phyloP scores from a whole-genome alignment of 2,329 filamentous ascomycete species.

The Calonectria leucothoes region DNA sequence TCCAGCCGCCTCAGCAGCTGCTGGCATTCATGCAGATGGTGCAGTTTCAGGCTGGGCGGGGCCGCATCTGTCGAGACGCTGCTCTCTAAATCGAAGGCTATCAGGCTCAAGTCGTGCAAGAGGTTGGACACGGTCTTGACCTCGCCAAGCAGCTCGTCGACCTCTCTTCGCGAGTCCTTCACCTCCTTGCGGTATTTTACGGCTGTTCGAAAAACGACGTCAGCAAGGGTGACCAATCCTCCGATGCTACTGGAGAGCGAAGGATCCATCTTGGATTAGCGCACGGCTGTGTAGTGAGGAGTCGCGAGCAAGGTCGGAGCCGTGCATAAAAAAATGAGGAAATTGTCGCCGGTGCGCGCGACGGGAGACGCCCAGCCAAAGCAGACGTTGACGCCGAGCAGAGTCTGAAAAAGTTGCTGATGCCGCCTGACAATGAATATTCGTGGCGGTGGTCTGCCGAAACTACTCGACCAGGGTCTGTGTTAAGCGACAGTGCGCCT shows the following conservation, averaged over 20 bases:
- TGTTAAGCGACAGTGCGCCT: too few relatives aligned
- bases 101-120: not conserved
- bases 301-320: too few relatives aligned
- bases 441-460: too few relatives aligned
- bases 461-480: too few relatives aligned
- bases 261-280: too few relatives aligned
- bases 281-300: too few relatives aligned
- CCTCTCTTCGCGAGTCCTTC: conserved; percentile 3
- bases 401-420: too few relatives aligned
- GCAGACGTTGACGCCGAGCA: too few relatives aligned
- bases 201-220: conserved; percentile 15
- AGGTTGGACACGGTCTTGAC: conserved; percentile 3
- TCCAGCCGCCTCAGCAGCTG: conserved; percentile 7
- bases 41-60: not conserved
- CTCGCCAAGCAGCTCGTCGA: not conserved
- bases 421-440: too few relatives aligned
- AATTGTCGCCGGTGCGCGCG: too few relatives aligned
- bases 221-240: conserved; percentile 20
- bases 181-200: conserved; percentile 10
- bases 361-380: too few relatives aligned
- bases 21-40: conserved; percentile 17
- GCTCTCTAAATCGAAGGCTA: conserved; percentile 14
- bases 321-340: too few relatives aligned
- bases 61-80: not conserved
- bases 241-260: conserved; percentile 25